Percentiles rank a stretch among this genome's conserved stretches.
Evolutionary conservation across 139 green algal genomes (phyloP).

Genomic region (Deuterostichococcus epilithicus): DNA sequence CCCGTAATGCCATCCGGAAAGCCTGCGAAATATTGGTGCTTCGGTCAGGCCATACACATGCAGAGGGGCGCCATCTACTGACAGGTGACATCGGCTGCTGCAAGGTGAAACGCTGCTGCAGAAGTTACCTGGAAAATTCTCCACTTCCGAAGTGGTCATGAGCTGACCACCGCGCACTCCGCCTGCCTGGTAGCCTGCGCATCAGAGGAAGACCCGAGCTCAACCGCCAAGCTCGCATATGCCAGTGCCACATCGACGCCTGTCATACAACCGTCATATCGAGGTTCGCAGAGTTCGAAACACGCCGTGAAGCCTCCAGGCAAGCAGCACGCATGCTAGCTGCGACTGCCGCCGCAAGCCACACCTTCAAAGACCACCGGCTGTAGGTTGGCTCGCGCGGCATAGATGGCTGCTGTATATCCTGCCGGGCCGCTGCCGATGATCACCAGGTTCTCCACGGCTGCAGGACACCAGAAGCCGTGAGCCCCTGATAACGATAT

Average conservation of each 20-base stretch:
- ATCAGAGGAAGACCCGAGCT: background rate
- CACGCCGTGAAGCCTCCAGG: too few species aligned
- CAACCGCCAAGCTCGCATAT: too few species aligned
- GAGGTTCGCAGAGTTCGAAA: background rate
- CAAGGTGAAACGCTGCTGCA: background rate
- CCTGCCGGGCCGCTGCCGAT: conserved; percentile 82
- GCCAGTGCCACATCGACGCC: background rate
- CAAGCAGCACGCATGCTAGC: conserved; percentile 1
- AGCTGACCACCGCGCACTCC: conserved; percentile 91
- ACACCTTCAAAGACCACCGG: conserved; percentile 92
- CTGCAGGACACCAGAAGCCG: conserved; percentile 11
- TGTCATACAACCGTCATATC: background rate
- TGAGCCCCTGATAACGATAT: background rate
- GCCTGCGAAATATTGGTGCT: conserved; percentile 64
- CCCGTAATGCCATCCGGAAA: conserved; percentile 97
- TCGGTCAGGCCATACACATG: too few species aligned
- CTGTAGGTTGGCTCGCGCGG: conserved; percentile 84
- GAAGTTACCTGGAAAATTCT: conserved; percentile 63
- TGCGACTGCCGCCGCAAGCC: background rate
- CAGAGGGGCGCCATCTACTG: too few species aligned
- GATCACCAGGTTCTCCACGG: conserved; percentile 74
- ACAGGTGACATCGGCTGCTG: background rate
- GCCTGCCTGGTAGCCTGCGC: conserved; percentile 56
- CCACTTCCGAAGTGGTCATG: conserved; percentile 93
- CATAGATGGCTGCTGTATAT: conserved; percentile 93